Base-by-base conservation (phyloP, 768 basidiomycete species). In the Leccinum disarticulatum region DNA sequence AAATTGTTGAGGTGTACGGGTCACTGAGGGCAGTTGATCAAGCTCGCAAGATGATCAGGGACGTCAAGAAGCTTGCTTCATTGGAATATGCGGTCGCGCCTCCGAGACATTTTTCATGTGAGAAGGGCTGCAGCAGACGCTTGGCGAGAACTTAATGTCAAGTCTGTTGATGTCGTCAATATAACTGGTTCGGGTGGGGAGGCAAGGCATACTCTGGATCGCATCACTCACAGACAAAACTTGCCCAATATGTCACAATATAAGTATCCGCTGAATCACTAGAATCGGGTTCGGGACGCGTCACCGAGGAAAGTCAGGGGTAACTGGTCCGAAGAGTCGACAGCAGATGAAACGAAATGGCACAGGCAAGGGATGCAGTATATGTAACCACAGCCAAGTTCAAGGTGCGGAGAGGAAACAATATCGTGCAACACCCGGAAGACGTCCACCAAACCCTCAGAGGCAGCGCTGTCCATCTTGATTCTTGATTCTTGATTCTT, bases 271-370 rank as follows among this genome's bases (percentile, higher is more conserved):
- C 35, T 80, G 80, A 6, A 86, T 85, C 10, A 77, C 71, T 4
- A 68, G 63, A 14, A 91, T 76, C 1, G 88, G 74, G 15, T 93
- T 79, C 6, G 70, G 78, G 35, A 79, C 72, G 0, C 74, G 59
- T 84, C 76, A 8, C 87, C 91, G 0, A 91, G 76, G 64, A 90
- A 93, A 7, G 73, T 80, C 35, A 92, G 69, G 4, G 91, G 90
- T 67, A 92, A 87, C 7, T 75, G 74, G 33, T 80, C 81, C 52
- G 43, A 19, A 19, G 77, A 81, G 30, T 85, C 81, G 28, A 80
- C 68, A 1, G 87, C 78, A 1, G 88, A 81, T 13, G 72, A 72
- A 31, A 92, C 74, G 64, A 88, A 88, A 55, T 77, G 75, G 13
- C 73, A 65, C 13, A 92, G 65, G 60, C 91, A 93, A 0, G 77